Conservation (phyloP, 2,329 filamentous ascomycete genomes). For the Beauveria australis region DNA sequence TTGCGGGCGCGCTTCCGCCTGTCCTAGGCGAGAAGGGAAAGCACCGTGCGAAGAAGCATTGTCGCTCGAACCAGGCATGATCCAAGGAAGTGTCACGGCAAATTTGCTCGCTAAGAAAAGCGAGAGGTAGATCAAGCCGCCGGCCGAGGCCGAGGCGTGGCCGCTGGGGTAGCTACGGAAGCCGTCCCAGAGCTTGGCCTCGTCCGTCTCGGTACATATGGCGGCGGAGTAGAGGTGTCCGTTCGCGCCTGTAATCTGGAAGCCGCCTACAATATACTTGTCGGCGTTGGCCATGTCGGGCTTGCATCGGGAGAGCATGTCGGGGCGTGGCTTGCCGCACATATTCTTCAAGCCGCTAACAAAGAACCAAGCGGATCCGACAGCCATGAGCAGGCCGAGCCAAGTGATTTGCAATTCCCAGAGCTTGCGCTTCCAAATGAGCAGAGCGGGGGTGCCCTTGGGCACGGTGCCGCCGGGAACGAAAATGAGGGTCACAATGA, state of each 20-base stretch:
- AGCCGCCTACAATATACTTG: constrained; percentile 55
- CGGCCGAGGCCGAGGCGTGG: constrained; percentile 60
- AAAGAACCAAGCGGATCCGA: constrained; percentile 67
- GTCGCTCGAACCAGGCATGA: constrained; percentile 40
- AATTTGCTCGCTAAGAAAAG: constrained; percentile 84
- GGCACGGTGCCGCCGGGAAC: constrained; percentile 65
- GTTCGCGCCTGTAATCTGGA: constrained; percentile 41
- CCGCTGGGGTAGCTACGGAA: constrained; percentile 66
- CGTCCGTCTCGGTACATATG: constrained; percentile 65
- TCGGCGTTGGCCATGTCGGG: constrained; percentile 61
- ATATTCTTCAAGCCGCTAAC: constrained; percentile 80
- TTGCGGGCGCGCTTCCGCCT: constrained; percentile 25
- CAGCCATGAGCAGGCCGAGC: constrained; percentile 69
- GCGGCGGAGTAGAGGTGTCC: constrained; percentile 64
- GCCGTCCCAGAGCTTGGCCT: constrained; percentile 60
- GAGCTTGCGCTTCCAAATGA: constrained; percentile 72
- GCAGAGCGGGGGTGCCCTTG: constrained; percentile 49
- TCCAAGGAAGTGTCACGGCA: constrained; percentile 63
- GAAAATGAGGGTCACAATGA: constrained; percentile 58
- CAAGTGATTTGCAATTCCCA: constrained; percentile 87
- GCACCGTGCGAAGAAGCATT: constrained; percentile 51
- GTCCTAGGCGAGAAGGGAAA: constrained; percentile 59
- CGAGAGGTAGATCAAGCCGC: constrained; percentile 75
- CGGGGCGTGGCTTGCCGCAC: constrained; percentile 65
- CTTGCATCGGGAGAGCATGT: constrained; percentile 71